Evolutionary conservation across 2,329 filamentous ascomycete species (phyloP).

Genomic region (Fonsecaea erecta): DNA sequence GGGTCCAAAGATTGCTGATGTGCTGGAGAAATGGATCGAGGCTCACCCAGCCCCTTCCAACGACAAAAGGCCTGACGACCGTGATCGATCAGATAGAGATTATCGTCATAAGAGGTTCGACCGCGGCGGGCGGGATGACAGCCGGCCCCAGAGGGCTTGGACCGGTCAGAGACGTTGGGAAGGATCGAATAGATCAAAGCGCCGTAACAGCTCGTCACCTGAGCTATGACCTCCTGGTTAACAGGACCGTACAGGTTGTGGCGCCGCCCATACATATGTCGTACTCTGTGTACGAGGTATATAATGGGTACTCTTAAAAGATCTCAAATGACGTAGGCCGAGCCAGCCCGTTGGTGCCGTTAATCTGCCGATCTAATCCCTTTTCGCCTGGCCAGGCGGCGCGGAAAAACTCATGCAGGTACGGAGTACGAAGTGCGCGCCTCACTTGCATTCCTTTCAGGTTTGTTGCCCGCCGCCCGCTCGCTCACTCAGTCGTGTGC

Average conservation of each 20-base stretch:
- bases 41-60: conserved; percentile 41
- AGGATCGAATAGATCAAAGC: background rate
- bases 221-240: conserved; percentile 1
- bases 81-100: conserved; percentile 17
- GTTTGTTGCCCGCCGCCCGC: background rate
- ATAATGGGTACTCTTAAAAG: background rate
- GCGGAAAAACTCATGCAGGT: conserved; percentile 5
- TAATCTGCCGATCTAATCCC: conserved; percentile 2
- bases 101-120: conserved; percentile 10
- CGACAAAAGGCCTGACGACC: conserved; percentile 20
- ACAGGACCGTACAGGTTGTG: too few species aligned
- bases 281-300: background rate
- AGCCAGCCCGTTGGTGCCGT: background rate
- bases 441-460: conserved; percentile 2
- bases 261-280: background rate
- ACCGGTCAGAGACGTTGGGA: conserved; percentile 9
- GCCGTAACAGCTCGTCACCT: conserved; percentile 34
- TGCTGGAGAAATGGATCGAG: conserved; percentile 60
- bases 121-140: conserved; percentile 3
- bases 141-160: conserved; percentile 24
- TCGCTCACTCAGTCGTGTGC: background rate
- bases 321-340: background rate
- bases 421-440: background rate
- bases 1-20: conserved; percentile 71
- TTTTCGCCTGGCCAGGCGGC: background rate